Evolutionary conservation across 140 eudicot species (phyloP), one percentile per base, ranked within the genome.

Genomic region (Ambrosia hybrid): DNA sequence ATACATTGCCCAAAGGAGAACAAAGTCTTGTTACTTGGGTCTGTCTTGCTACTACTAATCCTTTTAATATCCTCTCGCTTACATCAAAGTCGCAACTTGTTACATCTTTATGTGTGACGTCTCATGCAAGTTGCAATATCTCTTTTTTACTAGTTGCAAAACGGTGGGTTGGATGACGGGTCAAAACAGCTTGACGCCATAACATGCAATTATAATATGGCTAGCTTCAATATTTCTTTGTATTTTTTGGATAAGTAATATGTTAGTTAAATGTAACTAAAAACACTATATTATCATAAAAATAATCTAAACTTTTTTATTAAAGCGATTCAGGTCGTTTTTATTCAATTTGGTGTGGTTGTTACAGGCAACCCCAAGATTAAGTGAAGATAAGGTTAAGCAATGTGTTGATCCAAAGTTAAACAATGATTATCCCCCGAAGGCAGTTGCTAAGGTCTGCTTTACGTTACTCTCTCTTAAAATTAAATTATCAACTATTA

Each of bases 11-110:
- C 7, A 83, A 83, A 78, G 91, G 91, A 38, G 88, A 86, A 73
- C 91, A 86, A 13, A 86, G 91, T 80, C 91, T 83, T 71, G 91
- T 86, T 75, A 86, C 91, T 74, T 86, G 91, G 88, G 91, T 83
- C 43, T 21, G 82, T 78, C 64, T 57, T 38, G 11, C 55, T 74
- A 26, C 65, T 36, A 34, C 7, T 51, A 66, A 56, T 43, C 43
- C 56, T 51, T 74, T 30, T 57, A 51, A 57, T 37, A 57, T 37
- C 62, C 38, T 57, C 64, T 57, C 64, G 26, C 26, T 57, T 15
- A 37, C 48, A 61, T 61, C 17, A 33, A 33, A 33, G 13, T 12
- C 5, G 9, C 10, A 2, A 1, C 5, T 16, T 15, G 2, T 38
- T 16, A 15, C 21, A 45, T 66, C 38, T 12, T 66, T 66, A 45